Percentiles rank a stretch among this genome's conserved stretches.
These are phyloP conservation scores for Candida endomychidarum DNA, from an alignment of 805 yeast species.

Conservation along the genomic window DNA sequence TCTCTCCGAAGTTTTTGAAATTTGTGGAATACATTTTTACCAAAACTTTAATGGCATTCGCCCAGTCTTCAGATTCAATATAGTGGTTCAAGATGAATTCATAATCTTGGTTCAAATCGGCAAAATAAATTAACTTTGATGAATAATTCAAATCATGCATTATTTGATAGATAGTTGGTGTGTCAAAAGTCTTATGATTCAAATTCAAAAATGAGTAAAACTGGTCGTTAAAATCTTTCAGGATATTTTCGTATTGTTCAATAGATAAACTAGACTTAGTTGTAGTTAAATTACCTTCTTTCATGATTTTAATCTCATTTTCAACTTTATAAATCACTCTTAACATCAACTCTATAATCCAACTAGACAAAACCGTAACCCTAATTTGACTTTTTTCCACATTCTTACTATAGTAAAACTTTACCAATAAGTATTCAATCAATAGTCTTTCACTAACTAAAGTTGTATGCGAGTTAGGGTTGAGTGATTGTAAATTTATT, in stretches of 20 bases:
- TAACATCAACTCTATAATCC: conserved; percentile 63
- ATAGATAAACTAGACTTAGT: background rate
- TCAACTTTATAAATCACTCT: conserved; percentile 47
- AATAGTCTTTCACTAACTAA: conserved; percentile 26
- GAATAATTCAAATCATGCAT: conserved; percentile 65
- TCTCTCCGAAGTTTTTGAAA: conserved; percentile 16
- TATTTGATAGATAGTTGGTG: conserved; percentile 68
- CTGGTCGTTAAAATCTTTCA: conserved; percentile 13
- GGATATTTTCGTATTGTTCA: conserved; percentile 3
- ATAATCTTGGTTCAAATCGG: conserved; percentile 65
- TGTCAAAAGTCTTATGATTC: conserved; percentile 55
- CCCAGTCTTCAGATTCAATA: conserved; percentile 71
- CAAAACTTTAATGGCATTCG: conserved; percentile 60
- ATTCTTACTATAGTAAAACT: conserved; percentile 24
- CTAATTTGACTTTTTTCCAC: conserved; percentile 29
- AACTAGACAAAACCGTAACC: conserved; percentile 54
- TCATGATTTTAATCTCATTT: conserved; percentile 18
- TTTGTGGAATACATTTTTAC: conserved; percentile 43
- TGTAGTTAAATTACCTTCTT: background rate
- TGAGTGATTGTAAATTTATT: conserved; percentile 20
- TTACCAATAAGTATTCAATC: conserved; percentile 34
- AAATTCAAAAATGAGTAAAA: conserved; percentile 52
- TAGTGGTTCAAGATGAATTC: conserved; percentile 68
- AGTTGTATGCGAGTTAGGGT: conserved; percentile 6
- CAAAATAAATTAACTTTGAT: conserved; percentile 63